These are phyloP conservation scores for Pezicula neosporulosa DNA, from an alignment of 2,329 filamentous ascomycete species.

Conservation along the genomic window DNA sequence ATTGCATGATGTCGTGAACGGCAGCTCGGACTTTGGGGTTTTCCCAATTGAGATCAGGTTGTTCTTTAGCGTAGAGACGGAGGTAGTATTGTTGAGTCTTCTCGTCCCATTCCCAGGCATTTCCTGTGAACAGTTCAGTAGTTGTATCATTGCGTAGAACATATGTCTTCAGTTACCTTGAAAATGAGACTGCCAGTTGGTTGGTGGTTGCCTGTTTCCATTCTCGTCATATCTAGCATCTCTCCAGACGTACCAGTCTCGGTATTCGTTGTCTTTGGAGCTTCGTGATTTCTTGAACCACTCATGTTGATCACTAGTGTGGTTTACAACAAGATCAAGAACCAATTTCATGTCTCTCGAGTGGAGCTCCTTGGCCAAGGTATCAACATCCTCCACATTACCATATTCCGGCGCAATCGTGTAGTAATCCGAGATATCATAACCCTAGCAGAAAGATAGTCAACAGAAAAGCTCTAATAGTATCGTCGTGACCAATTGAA, in stretches of 20 bases:
- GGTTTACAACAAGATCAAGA: conserved; percentile 74
- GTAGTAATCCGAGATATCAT: conserved; percentile 66
- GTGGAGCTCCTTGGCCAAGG: conserved; percentile 55
- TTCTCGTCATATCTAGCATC: conserved; percentile 47
- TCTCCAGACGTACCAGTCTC: conserved; percentile 65
- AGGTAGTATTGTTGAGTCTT: conserved; percentile 70
- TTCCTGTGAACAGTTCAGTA: conserved; percentile 32
- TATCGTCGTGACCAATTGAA: not conserved
- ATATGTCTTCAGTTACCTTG: not conserved
- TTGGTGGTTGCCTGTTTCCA: conserved; percentile 65
- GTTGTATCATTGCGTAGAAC: too few species aligned
- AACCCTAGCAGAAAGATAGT: conserved; percentile 47
- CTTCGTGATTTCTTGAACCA: conserved; percentile 56
- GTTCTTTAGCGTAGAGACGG: conserved; percentile 69
- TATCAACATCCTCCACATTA: conserved; percentile 60
- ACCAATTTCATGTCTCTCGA: conserved; percentile 65
- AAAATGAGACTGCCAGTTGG: conserved; percentile 67
- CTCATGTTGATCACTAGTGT: conserved; percentile 66
- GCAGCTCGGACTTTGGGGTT: conserved; percentile 56
- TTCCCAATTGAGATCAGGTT: conserved; percentile 84
- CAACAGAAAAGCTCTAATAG: too few species aligned
- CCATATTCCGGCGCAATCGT: conserved; percentile 62
- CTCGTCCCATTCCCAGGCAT: conserved; percentile 68
- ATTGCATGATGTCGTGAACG: conserved; percentile 69
- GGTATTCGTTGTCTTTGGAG: conserved; percentile 45